Evolutionary conservation across 225 moss, liverwort and hornwort species (phyloP).

Genomic region (Physcomitrium patens): DNA sequence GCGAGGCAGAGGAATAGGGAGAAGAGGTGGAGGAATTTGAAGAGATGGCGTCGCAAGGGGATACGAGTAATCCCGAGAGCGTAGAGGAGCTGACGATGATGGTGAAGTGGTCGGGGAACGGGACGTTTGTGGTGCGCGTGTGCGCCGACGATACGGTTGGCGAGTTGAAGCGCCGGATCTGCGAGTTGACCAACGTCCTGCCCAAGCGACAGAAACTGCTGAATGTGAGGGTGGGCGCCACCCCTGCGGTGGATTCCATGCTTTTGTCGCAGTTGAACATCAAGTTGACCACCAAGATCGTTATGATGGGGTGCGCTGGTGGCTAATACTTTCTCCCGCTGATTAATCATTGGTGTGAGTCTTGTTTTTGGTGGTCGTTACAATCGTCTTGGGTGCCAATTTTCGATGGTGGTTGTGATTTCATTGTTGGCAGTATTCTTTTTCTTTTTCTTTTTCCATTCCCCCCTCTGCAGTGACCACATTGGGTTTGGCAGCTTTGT

Average conservation of each 20-base stretch:
- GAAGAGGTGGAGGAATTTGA: neutral
- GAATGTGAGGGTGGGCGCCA: slow-evolving; percentile 83
- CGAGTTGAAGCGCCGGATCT: slow-evolving; percentile 97
- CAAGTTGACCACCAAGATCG: slow-evolving; percentile 84
- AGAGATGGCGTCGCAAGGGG: slow-evolving; percentile 67
- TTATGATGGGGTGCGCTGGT: slow-evolving; percentile 87
- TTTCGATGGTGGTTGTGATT: neutral
- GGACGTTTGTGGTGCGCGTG: slow-evolving; percentile 75
- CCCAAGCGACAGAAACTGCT: slow-evolving; percentile 97
- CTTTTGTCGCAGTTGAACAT: slow-evolving; percentile 77
- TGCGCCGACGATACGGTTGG: slow-evolving; percentile 90
- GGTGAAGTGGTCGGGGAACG: slow-evolving; percentile 93
- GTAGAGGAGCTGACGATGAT: slow-evolving; percentile 85
- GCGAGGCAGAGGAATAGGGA: neutral
- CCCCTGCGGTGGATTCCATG: slow-evolving; percentile 86
- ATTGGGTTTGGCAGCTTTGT: neutral
- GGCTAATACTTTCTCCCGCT: too few species aligned
- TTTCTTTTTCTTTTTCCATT: too few species aligned
- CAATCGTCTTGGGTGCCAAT: neutral
- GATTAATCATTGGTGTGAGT: neutral
- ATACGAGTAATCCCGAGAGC: slow-evolving; percentile 51
- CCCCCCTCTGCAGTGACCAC: neutral
- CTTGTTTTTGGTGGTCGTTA: neutral
- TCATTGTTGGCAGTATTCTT: neutral
- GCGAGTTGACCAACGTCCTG: slow-evolving; percentile 86